phyloP scores from a whole-genome alignment of 2,329 filamentous ascomycete species.

The Sporothrix brasiliensis region DNA sequence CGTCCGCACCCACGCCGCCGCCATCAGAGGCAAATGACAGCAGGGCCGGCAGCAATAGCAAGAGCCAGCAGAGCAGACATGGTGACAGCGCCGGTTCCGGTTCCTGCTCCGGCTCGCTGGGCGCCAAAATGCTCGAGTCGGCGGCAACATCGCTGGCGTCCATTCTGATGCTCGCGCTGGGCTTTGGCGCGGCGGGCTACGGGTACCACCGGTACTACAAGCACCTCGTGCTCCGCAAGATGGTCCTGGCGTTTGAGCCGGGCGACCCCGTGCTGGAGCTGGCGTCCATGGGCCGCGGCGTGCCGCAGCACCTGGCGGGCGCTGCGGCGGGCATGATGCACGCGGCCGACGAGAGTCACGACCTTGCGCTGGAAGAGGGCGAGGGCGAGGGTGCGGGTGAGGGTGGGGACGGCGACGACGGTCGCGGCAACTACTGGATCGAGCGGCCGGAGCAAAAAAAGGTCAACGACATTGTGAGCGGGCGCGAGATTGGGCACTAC shows the following conservation, averaged over 20 bases:
- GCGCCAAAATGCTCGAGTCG: slow-evolving; percentile 69
- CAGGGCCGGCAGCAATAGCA: not conserved
- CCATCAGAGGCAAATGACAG: not conserved
- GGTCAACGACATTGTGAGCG: slow-evolving; percentile 81
- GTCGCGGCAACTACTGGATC: slow-evolving; percentile 71
- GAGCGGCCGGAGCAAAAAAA: slow-evolving; percentile 76
- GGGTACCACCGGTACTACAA: slow-evolving; percentile 86
- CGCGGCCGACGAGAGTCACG: slow-evolving; percentile 29
- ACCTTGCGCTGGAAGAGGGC: slow-evolving; percentile 42
- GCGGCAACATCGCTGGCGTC: slow-evolving; percentile 76
- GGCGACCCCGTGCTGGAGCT: slow-evolving; percentile 88
- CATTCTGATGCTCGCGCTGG: slow-evolving; percentile 69
- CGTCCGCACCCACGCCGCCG: not conserved
- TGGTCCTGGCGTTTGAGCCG: slow-evolving; percentile 86
- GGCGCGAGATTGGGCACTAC: slow-evolving; percentile 76
- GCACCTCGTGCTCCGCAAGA: slow-evolving; percentile 85
- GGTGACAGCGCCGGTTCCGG: slow-evolving; percentile 34
- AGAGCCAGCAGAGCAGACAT: not conserved
- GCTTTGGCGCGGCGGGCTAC: slow-evolving; percentile 69
- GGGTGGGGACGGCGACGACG: slow-evolving; percentile 10
- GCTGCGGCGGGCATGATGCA: slow-evolving; percentile 18
- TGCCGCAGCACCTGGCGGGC: slow-evolving; percentile 45
- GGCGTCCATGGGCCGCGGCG: slow-evolving; percentile 66
- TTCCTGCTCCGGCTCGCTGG: slow-evolving; percentile 43
- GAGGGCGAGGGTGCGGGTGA: not conserved